Evolutionary conservation across 176 grass and related monocot genomes (phyloP).

Genomic region (Phoenix dactylifera): DNA sequence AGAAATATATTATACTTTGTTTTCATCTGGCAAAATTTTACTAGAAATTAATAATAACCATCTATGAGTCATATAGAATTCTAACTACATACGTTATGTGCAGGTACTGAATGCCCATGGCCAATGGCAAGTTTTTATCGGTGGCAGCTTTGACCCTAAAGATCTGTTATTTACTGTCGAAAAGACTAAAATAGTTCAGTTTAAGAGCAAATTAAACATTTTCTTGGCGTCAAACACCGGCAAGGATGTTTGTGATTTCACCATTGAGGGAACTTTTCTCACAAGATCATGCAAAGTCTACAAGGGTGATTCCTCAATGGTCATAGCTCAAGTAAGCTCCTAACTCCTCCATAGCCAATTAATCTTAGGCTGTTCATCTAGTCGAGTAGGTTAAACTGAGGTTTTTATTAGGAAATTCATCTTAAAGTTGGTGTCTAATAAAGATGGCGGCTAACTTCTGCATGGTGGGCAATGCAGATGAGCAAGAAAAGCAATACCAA

Average conservation of each 20-base stretch:
- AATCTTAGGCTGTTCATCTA: too few relatives aligned
- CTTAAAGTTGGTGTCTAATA: too few relatives aligned
- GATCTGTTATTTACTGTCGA: constrained; percentile 13
- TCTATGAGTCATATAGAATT: too few relatives aligned
- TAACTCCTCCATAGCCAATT: not conserved
- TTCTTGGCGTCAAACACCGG: constrained; percentile 9
- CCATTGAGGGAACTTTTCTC: constrained; percentile 7
- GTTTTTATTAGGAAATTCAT: too few relatives aligned
- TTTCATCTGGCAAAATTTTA: too few relatives aligned
- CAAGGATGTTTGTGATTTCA: constrained; percentile 17
- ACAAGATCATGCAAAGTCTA: constrained; percentile 11
- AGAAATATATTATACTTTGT: too few relatives aligned
- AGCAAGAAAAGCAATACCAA: not conserved
- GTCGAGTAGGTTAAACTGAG: too few relatives aligned
- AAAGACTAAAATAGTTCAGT: not conserved
- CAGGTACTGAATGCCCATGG: too few relatives aligned
- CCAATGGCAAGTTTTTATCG: not conserved
- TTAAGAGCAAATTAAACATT: not conserved
- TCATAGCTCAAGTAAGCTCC: constrained; percentile 15
- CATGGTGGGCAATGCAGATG: not conserved
- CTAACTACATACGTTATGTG: too few relatives aligned
- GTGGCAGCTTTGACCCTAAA: not conserved
- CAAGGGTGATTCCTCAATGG: constrained; percentile 4
- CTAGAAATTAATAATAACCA: too few relatives aligned
- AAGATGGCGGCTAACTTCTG: too few relatives aligned